Evolutionary conservation across 192 early-diverging fungal genomes (phyloP).

Genomic region (Podila verticillata): DNA sequence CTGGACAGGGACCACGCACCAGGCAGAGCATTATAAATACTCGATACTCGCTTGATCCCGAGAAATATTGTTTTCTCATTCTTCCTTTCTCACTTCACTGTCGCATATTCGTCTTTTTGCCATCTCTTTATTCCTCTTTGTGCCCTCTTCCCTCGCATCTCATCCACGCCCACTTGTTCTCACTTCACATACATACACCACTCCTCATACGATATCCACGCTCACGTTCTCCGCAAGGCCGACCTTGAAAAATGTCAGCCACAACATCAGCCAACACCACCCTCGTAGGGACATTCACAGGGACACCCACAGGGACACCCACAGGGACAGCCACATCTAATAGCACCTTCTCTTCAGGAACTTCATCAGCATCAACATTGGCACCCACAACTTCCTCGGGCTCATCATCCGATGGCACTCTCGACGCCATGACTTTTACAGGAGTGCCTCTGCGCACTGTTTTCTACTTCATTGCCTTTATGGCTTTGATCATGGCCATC

Average conservation of each 20-base stretch:
- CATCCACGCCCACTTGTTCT: not conserved
- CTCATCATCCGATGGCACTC: not conserved
- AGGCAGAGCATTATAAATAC: too few species aligned
- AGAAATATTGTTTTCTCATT: too few species aligned
- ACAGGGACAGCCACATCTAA: not conserved
- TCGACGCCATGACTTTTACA: not conserved
- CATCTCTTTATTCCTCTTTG: not conserved
- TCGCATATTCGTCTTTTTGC: not conserved
- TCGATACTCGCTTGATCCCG: too few species aligned
- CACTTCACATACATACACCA: not conserved
- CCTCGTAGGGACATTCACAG: not conserved
- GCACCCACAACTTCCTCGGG: not conserved
- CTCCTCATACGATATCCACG: not conserved
- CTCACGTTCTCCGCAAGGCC: not conserved
- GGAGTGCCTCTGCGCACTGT: constrained; percentile 7
- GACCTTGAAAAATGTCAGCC: too few species aligned
- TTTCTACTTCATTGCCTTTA: constrained; percentile 29
- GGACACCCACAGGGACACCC: not conserved
- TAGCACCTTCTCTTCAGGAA: not conserved
- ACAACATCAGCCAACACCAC: not conserved
- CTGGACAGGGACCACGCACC: too few species aligned
- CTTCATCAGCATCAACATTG: not conserved
- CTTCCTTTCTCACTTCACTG: not conserved
- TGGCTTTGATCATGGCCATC: constrained; percentile 16
- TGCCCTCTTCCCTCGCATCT: constrained; percentile 1